Percentiles rank a stretch among this genome's conserved stretches.
phyloP scores from a whole-genome alignment of 2,329 filamentous ascomycete species.

The Pyrenochaeta sp. region DNA sequence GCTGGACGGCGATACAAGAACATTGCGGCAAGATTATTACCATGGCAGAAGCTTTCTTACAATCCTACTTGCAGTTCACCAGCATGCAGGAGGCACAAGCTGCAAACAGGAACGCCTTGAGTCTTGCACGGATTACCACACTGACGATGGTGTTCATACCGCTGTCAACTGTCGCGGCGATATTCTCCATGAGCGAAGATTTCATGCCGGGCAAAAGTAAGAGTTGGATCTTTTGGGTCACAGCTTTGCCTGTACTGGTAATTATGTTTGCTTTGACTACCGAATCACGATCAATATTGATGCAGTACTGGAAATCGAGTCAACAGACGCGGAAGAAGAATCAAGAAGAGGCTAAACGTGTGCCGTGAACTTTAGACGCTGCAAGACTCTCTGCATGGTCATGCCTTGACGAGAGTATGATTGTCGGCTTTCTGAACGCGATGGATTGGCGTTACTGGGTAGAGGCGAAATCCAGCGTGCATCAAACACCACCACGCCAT shows the following conservation, averaged over 20 bases:
- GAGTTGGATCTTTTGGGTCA: slow-evolving; percentile 13
- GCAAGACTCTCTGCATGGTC: neutral
- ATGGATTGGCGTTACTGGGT: too few relatives aligned
- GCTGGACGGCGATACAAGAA: slow-evolving; percentile 12
- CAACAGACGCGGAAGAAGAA: neutral
- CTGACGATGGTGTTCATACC: slow-evolving; percentile 19
- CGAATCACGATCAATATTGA: neutral
- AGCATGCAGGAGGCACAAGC: slow-evolving; percentile 16
- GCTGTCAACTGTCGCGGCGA: slow-evolving; percentile 8
- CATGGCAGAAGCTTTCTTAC: slow-evolving; percentile 4
- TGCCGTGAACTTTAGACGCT: neutral
- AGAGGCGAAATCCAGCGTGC: too few relatives aligned
- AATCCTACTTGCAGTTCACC: slow-evolving; percentile 9
- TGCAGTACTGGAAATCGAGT: neutral
- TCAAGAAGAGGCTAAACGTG: neutral
- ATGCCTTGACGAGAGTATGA: too few relatives aligned
- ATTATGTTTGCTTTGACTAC: neutral
- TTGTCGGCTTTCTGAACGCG: too few relatives aligned
- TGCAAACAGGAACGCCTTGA: slow-evolving; percentile 8
- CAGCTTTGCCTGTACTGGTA: neutral
- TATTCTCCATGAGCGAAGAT: slow-evolving; percentile 16
- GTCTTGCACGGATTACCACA: slow-evolving; percentile 7
- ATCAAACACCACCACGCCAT: too few relatives aligned
- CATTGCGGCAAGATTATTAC: slow-evolving; percentile 1
- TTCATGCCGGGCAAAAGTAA: slow-evolving; percentile 10